Evolutionary conservation across 2,329 filamentous ascomycete genomes (phyloP).

Genomic region (Sarocladiaceae sp.): DNA sequence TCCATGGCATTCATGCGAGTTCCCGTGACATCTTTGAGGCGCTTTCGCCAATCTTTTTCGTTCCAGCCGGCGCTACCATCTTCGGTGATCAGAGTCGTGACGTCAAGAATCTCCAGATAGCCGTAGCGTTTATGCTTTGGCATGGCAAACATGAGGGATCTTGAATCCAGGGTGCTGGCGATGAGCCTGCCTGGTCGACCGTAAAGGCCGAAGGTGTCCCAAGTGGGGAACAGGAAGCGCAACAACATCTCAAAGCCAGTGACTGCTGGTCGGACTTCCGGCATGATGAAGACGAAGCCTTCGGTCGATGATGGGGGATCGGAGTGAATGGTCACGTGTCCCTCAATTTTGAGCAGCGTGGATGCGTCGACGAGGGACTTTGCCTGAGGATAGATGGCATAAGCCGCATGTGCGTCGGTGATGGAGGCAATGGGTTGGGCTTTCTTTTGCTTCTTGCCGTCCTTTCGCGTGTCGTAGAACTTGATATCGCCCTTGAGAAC

Average conservation of each 20-base stretch:
- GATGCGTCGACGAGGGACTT: constrained; percentile 92
- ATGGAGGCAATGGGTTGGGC: constrained; percentile 84
- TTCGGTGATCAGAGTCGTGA: constrained; percentile 70
- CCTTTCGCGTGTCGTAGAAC: constrained; percentile 77
- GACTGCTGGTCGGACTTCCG: constrained; percentile 85
- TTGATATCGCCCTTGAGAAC: constrained; percentile 82
- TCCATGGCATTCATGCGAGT: constrained; percentile 64
- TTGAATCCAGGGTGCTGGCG: constrained; percentile 77
- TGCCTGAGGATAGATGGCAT: constrained; percentile 91
- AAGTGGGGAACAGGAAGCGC: constrained; percentile 85
- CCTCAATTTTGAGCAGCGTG: constrained; percentile 89
- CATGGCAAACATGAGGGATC: constrained; percentile 97
- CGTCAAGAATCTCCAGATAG: constrained; percentile 84
- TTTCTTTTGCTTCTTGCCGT: constrained; percentile 76
- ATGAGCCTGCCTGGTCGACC: constrained; percentile 81
- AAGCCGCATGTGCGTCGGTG: constrained; percentile 83
- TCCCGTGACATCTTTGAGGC: constrained; percentile 81
- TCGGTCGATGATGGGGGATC: constrained; percentile 72
- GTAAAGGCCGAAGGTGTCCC: constrained; percentile 87
- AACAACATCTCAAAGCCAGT: constrained; percentile 94
- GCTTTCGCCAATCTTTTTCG: constrained; percentile 83
- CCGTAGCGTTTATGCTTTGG: constrained; percentile 82
- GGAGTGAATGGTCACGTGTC: constrained; percentile 79
- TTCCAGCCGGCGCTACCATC: constrained; percentile 72
- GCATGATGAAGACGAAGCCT: constrained; percentile 97